Evolutionary conservation across 805 yeast genomes (phyloP).

Genomic region (Lipomyces starkeyi): DNA sequence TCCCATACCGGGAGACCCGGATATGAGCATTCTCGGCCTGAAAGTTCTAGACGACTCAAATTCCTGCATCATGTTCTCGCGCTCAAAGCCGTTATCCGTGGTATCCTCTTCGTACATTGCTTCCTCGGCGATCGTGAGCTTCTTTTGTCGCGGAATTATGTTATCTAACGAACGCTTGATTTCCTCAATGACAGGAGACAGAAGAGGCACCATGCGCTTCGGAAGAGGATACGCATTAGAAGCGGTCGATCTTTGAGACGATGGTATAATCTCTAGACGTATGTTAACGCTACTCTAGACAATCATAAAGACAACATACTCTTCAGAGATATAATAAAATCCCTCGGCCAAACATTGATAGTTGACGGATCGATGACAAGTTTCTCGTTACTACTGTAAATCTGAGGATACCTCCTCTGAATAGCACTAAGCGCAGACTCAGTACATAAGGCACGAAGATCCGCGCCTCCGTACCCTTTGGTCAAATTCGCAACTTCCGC

Average conservation of each 20-base stretch:
- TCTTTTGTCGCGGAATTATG: conserved; percentile 65
- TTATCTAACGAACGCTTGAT: conserved; percentile 57
- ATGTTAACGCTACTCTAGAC: background rate
- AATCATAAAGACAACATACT: conserved; percentile 41
- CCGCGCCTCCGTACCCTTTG: conserved; percentile 98
- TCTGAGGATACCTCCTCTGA: conserved; percentile 92
- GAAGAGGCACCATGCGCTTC: conserved; percentile 65
- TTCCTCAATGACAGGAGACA: conserved; percentile 57
- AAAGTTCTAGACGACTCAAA: conserved; percentile 68
- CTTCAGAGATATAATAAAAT: conserved; percentile 83
- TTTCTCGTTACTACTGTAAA: conserved; percentile 76
- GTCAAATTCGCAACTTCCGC: conserved; percentile 76
- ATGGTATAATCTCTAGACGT: conserved; percentile 71
- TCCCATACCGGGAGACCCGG: conserved; percentile 81
- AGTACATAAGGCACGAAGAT: conserved; percentile 88
- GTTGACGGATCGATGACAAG: conserved; percentile 71
- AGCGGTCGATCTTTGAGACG: conserved; percentile 85
- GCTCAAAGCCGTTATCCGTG: conserved; percentile 68
- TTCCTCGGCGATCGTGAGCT: conserved; percentile 66
- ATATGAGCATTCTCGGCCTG: conserved; percentile 77
- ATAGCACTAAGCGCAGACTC: conserved; percentile 94
- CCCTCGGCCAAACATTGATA: conserved; percentile 77
- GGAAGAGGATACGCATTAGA: conserved; percentile 81
- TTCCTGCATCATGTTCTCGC: conserved; percentile 62
- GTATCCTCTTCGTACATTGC: conserved; percentile 67